phyloP scores from a whole-genome alignment of 768 basidiomycete species.

The Boletus rubropictus region DNA sequence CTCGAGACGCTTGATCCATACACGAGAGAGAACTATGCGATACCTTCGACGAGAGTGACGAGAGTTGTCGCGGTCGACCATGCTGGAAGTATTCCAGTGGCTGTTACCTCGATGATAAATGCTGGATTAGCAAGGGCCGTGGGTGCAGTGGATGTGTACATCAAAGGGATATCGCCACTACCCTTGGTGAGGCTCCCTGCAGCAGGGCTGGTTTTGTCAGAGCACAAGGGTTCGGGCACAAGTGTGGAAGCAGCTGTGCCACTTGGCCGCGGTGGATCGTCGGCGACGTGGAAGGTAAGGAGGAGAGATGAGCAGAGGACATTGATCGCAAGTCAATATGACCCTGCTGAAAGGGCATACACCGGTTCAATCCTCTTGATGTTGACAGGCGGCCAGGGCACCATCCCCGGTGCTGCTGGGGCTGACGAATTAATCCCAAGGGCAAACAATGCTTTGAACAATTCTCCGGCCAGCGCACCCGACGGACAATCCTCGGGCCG shows the following conservation, averaged over 20 bases:
- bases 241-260: conserved; percentile 32
- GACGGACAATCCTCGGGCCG: conserved; percentile 12
- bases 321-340: conserved; percentile 52
- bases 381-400: conserved; percentile 8
- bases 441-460: conserved; percentile 36
- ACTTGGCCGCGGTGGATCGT: conserved; percentile 27
- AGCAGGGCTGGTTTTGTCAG: conserved; percentile 52
- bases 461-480: conserved; percentile 13
- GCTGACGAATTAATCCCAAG: conserved; percentile 37
- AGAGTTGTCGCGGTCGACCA: conserved; percentile 82
- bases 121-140: conserved; percentile 68
- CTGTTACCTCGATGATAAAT: conserved; percentile 83
- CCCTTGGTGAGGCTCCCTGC: conserved; percentile 69
- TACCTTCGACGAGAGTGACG: conserved; percentile 88
- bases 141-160: conserved; percentile 64
- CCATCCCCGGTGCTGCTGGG: conserved; percentile 14
- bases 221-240: conserved; percentile 33
- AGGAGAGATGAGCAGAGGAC: conserved; percentile 54
- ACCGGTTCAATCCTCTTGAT: conserved; percentile 44
- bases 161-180: conserved; percentile 59
- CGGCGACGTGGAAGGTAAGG: conserved; percentile 50
- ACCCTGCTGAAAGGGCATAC: conserved; percentile 47
- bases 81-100: conserved; percentile 76
- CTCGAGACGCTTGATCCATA: conserved; percentile 96
- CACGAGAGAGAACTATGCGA: conserved; percentile 86